Base-by-base conservation (phyloP, 495 filamentous ascomycete genomes). In the Poronia punctata region DNA sequence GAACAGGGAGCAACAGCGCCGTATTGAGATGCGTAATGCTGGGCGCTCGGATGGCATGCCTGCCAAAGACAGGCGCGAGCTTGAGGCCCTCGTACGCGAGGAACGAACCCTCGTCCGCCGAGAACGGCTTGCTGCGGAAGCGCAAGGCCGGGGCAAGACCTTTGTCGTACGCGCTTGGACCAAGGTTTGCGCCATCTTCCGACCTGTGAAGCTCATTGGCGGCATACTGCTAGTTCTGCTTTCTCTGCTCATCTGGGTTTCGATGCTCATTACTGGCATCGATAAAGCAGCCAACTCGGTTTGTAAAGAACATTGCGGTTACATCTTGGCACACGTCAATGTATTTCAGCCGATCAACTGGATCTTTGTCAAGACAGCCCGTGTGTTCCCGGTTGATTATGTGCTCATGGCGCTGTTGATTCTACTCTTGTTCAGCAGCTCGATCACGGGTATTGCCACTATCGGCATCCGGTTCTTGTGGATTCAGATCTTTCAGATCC, bases 401-500 rank as follows among this genome's bases (percentile, higher is more conserved):
- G 70, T 84, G 21, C 71, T 98, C 23, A 93, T 92, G 67, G 79
- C 84, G 0, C 62, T 89, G 0, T 65, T 98, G 9, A 78, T 92
- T 10, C 65, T 96, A 1, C 73, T 95, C 43, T 76, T 97, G 52
- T 98, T 97, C 70, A 75, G 70, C 66, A 79, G 80, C 59, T 87
- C 86, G 14, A 78, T 97, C 35, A 77, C 86, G 18, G 93, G 92
- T 29, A 79, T 96, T 27, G 82, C 87, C 20, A 74, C 75, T 17
- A 73, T 97, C 36, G 92, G 92, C 24, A 95, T 98, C 52, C 81
- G 92, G 37, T 95, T 98, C 71, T 72, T 98, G 32, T 98, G 93
- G 93, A 64, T 97, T 45, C 79, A 72, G 35, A 72, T 98, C 36
- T 97, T 96, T 72, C 80, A 83, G 56, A 85, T 98, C 53, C 77